Percentiles rank a stretch among this genome's conserved stretches.
Evolutionary conservation across 164 flowering plant species (phyloP).

Genomic region (Amborella trichopoda): DNA sequence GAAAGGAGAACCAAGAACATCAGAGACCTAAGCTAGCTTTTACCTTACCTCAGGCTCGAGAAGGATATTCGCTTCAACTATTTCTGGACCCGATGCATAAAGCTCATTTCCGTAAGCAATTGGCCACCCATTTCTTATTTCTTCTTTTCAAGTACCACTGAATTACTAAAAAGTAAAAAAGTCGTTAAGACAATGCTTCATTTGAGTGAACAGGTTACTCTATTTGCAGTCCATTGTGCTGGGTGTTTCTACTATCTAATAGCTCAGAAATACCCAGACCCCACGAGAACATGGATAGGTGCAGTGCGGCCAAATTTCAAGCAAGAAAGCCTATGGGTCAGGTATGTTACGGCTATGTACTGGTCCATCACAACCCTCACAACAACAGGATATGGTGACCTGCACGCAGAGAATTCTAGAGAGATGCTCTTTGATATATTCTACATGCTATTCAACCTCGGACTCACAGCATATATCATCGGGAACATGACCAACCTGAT

Average conservation of each 20-base stretch:
- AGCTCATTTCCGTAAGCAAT: slow-evolving; percentile 70
- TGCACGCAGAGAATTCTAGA: slow-evolving; percentile 83
- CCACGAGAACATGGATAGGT: slow-evolving; percentile 90
- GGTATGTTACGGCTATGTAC: slow-evolving; percentile 78
- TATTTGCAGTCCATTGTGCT: slow-evolving; percentile 89
- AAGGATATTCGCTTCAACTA: slow-evolving; percentile 94
- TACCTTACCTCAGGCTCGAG: slow-evolving; percentile 48
- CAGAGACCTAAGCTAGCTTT: too few species aligned
- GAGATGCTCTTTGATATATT: slow-evolving; percentile 87
- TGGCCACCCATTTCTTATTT: background rate
- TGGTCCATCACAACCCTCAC: slow-evolving; percentile 96
- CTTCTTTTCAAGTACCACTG: background rate
- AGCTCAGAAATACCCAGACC: slow-evolving; percentile 84
- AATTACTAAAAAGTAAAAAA: too few species aligned
- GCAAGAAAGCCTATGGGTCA: slow-evolving; percentile 54
- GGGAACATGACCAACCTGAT: slow-evolving; percentile 99
- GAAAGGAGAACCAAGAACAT: too few species aligned
- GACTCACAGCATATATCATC: slow-evolving; percentile 82
- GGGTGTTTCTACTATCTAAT: slow-evolving; percentile 89
- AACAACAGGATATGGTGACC: slow-evolving; percentile 92
- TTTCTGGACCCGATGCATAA: slow-evolving; percentile 91
- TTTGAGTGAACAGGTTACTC: slow-evolving; percentile 55
- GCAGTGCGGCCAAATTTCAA: slow-evolving; percentile 81
- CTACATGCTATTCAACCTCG: slow-evolving; percentile 94
- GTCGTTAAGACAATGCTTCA: too few species aligned